Evolutionary conservation across 306 rosid genomes (phyloP), one percentile per base, ranked within the genome.

Genomic region (Vigna hirtella): DNA sequence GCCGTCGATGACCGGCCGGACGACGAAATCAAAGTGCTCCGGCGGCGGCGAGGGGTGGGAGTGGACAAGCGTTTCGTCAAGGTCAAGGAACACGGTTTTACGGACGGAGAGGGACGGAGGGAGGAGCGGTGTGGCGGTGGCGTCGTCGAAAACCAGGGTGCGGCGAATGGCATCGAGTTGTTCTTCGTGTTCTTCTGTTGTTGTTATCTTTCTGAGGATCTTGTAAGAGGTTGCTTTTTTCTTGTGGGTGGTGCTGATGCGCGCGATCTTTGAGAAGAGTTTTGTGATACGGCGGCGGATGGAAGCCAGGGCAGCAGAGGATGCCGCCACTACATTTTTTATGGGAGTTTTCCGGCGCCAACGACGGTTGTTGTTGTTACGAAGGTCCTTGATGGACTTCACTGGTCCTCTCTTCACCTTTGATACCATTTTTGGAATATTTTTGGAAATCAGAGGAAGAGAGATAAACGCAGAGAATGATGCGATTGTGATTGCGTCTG

Each of bases 31-130:
- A 67, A 72, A 95, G 28, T 78, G 49, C 36, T 80, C 85, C 28
- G 94, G 93, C 4, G 83, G 87, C 2, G 93, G 89, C 3, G 85
- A 83, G 0, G 90, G 75, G 52, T 79, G 74, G 7, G 98, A 87
- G 72, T 95, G 99, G 9, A 95, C 66, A 42, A 95, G 70, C 4
- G 99, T 95, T 79, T 95, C 98, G 56, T 95, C 99, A 0, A 95
- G 87, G 67, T 95, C 99, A 2, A 95, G 96, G 51, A 95, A 79
- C 12, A 95, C 73, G 0, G 99, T 95, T 40, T 77, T 80, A 14
- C 72, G 81, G 26, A 52, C n/a, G 1, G 78, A 67, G 1, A 86
- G 52, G 1, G 79, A 59, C 0, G 89, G 77, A 0, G 47, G 64
- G 43, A 82, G 82, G 4, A 89, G 91, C 0, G 90, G 89, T 4